These are phyloP conservation scores for Eimeria necatrix DNA, from an alignment of 169 alveolate genomes.

Conservation along the genomic window DNA sequence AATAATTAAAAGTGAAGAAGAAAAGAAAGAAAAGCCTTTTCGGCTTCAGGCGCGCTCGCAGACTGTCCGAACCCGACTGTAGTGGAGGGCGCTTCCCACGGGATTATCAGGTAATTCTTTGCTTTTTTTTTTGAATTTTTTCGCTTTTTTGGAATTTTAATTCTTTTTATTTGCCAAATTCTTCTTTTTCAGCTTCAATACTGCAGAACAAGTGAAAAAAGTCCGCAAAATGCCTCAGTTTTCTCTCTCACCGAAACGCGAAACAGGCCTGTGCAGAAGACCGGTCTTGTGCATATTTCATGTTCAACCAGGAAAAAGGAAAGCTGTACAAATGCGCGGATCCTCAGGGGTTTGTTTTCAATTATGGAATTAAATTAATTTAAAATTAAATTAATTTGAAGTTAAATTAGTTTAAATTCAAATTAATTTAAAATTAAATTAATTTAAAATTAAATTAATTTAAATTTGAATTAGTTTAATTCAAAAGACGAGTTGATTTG, in stretches of 20 bases:
- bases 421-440: not conserved
- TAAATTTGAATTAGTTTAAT: not conserved
- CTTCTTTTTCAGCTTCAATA: not conserved
- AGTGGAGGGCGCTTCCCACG: not conserved
- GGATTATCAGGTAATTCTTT: not conserved
- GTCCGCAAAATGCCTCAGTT: too few relatives aligned
- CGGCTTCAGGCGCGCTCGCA: slow-evolving; percentile 14
- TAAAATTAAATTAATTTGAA: not conserved
- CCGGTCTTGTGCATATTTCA: slow-evolving; percentile 24
- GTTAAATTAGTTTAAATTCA: not conserved
- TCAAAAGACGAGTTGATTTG: not conserved
- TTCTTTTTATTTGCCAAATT: not conserved
- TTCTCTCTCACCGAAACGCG: not conserved
- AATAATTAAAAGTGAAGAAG: not conserved
- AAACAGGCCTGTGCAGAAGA: slow-evolving; percentile 31
- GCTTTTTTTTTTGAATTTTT: not conserved
- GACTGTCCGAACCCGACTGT: slow-evolving; percentile 21
- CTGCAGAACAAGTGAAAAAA: slow-evolving; percentile 10
- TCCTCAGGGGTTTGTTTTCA: not conserved
- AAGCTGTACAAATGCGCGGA: slow-evolving; percentile 17
- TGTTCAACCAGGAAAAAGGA: slow-evolving; percentile 29
- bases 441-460: too few relatives aligned
- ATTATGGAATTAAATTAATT: not conserved
- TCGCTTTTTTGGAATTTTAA: not conserved
- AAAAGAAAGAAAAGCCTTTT: not conserved